These are phyloP conservation scores for Podospora conica DNA, from an alignment of 495 filamentous ascomycete species.

Conservation along the genomic window DNA sequence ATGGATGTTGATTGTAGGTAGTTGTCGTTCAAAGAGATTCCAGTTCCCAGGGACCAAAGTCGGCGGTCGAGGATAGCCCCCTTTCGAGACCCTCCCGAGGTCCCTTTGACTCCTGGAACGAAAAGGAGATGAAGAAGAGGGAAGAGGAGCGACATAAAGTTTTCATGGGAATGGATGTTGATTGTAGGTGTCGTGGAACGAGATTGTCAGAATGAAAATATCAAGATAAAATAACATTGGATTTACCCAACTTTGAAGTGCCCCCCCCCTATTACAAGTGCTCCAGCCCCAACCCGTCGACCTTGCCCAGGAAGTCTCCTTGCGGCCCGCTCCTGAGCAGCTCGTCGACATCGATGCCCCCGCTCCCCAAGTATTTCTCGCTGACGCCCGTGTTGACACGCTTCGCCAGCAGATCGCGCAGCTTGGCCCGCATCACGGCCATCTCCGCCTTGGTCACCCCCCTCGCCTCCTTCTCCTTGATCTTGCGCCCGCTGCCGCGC, in stretches of 20 bases:
- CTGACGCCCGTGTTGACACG: slow-evolving; percentile 88
- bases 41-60: too few species aligned
- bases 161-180: too few species aligned
- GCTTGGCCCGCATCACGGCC: slow-evolving; percentile 51
- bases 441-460: slow-evolving; percentile 66
- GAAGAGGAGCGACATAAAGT: too few species aligned
- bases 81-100: too few species aligned
- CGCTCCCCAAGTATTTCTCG: slow-evolving; percentile 66
- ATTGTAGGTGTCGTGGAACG: neutral
- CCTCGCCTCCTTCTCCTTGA: slow-evolving; percentile 65
- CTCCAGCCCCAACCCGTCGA: slow-evolving; percentile 37
- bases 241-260: neutral
- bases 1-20: too few species aligned
- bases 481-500: slow-evolving; percentile 61
- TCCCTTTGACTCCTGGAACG: too few species aligned
- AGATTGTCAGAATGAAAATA: neutral
- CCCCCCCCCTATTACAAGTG: slow-evolving; percentile 21
- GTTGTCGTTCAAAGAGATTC: too few species aligned
- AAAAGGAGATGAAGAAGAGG: too few species aligned
- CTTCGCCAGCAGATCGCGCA: slow-evolving; percentile 61
- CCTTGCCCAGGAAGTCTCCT: slow-evolving; percentile 39
- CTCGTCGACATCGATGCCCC: slow-evolving; percentile 74
- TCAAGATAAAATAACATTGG: neutral
- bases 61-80: too few species aligned
- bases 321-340: slow-evolving; percentile 54